Evolutionary conservation across 768 basidiomycete genomes (phyloP), one percentile per base, ranked within the genome.

Genomic region (Kwoniella heveanensis): DNA sequence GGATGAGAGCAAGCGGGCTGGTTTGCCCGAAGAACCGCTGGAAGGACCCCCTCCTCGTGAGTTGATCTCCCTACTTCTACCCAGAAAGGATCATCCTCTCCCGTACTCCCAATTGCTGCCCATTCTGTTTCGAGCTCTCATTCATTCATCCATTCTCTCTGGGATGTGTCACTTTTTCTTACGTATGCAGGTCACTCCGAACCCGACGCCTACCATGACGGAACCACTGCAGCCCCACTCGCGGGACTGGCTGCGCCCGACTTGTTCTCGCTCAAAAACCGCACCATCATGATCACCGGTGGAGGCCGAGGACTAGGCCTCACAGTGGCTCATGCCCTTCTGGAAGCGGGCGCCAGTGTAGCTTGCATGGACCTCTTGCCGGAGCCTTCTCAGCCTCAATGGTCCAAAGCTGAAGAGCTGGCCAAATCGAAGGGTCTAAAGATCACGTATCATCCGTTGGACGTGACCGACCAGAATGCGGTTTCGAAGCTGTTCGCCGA

Each of bases 261-360:
- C 29, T 65, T 79, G 3, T 77, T 77, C 69, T 58, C 55, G 7
- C 70, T 79, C 48, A 44, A 60, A 1, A 55, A 60, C 39, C 72
- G 70, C 15, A 71, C 65, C 2, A 59, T 72, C 26, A 55, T 77
- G 54, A 63, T 77, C 48, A 75, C 77, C 1, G 77, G 77, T 9
- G 77, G 67, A 0, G 77, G 64, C 1, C 68, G 77, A 21, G 77
- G 77, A 48, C 61, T 78, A 3, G 77, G 77, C 9, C 58, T 79
- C 10, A 68, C 68, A 25, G 57, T 76, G n/a, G 76, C 72, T 21
- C 67, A 68, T 24, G 62, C 74, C 17, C 54, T 71, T 1, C 60
- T 79, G 12, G 73, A 79, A 64, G 49, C 70, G n/a, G 72, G 66
- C 21, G 66, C 71, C 17, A 59, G 30, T 30, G 76, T 77, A 13